Base-by-base conservation (phyloP, 2,329 filamentous ascomycete genomes). In the Neurospora sp. region DNA sequence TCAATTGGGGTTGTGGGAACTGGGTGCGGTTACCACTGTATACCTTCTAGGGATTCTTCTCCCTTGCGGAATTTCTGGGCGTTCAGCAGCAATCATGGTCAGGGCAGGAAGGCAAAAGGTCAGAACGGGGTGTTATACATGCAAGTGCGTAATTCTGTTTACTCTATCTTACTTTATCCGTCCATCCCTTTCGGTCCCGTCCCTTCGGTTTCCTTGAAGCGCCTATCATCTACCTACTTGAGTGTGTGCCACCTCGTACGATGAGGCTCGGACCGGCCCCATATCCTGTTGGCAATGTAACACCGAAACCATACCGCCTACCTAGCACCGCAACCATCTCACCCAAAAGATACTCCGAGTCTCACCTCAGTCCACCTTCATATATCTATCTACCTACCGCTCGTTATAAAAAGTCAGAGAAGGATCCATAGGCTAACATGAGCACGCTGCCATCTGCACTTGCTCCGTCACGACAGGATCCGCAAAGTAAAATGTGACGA, bases 401-500 rank as follows among this genome's bases (percentile, higher is more conserved):
- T 33, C 52, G 52, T 17, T 33, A 33, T n/a, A 62, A 33, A 36
- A 33, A 33, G 15, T 36, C 52, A 36, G 15, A 62, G 52, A 62
- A 62, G 28, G 15, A 17, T 62, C 28, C 52, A 62, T 62, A 36
- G n/a, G 36, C n/a, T 23, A 68, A 11, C 37, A 41, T 15, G 23
- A 62, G 66, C 15, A 17, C 33, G 38, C 65, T 69, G 65, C 62
- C 62, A 38, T 38, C 23, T 57, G 52, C 52, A 62, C 52, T 62
- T 62, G 52, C 23, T 62, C 52, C 52, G 52, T 62, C 52, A 36
- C 17, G 52, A 46, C 38, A 78, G 77, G 62, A 75, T 78, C 41
- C 76, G 77, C 19, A 75, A 77, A 37, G 74, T 78, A 6, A 78
- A 78, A 69, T 78, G 77, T 68, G 77, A 75, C 68, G 77, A 78